Evolutionary conservation across 2,329 filamentous ascomycete species (phyloP).

Genomic region (Aspergillus sp.): DNA sequence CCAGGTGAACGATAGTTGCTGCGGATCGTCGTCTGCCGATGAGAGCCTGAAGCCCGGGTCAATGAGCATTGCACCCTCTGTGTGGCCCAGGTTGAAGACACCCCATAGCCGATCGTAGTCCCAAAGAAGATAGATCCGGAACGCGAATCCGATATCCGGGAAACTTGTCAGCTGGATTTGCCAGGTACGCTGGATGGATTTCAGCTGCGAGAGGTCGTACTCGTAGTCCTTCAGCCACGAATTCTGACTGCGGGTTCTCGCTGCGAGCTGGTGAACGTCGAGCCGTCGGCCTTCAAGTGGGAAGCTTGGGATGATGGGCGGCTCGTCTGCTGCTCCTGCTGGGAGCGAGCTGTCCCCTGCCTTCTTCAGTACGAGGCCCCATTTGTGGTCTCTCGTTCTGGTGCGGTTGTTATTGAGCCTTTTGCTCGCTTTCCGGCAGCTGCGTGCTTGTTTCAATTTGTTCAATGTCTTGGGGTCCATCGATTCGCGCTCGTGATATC

Average conservation of each 20-base stretch:
- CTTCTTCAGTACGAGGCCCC: not conserved
- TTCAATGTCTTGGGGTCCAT: not conserved
- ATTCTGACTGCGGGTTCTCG: not conserved
- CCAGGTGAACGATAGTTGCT: conserved; percentile 7
- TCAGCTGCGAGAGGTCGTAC: not conserved
- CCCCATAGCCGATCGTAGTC: conserved; percentile 20
- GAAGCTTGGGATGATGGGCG: not conserved
- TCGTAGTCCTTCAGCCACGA: not conserved
- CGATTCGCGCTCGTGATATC: not conserved
- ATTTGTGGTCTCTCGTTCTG: not conserved
- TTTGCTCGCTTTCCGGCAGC: not conserved
- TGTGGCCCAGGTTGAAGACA: conserved; percentile 5
- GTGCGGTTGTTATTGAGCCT: not conserved
- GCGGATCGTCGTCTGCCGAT: not conserved
- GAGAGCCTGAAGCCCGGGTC: conserved; percentile 1
- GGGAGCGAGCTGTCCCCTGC: not conserved
- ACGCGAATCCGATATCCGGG: not conserved
- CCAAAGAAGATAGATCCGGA: conserved; percentile 11
- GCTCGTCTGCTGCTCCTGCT: not conserved
- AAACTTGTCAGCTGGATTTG: not conserved
- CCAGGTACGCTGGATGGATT: conserved; percentile 10
- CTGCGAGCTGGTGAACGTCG: not conserved
- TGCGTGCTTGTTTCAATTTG: not conserved
- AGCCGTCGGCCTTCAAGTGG: not conserved
- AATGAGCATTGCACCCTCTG: conserved; percentile 4